Evolutionary conservation across 2,329 filamentous ascomycete species (phyloP).

Genomic region (Penicillium occitanis): DNA sequence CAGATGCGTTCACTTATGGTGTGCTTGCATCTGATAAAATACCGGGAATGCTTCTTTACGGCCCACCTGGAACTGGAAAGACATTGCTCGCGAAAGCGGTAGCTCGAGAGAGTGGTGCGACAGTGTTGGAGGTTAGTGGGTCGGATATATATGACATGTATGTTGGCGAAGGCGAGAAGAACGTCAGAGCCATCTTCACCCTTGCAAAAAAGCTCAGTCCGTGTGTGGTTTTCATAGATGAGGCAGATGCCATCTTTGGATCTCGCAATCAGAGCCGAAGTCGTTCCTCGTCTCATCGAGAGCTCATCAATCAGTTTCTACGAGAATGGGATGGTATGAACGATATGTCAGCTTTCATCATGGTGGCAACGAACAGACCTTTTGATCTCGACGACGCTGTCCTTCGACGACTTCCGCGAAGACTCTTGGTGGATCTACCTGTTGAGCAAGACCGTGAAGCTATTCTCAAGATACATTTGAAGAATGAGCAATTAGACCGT

Average conservation of each 20-base stretch:
- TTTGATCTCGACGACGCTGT: conserved; percentile 78
- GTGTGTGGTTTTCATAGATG: conserved; percentile 94
- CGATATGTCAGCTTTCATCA: conserved; percentile 82
- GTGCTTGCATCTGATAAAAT: conserved; percentile 89
- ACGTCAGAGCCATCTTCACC: conserved; percentile 86
- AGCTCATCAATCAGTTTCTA: conserved; percentile 94
- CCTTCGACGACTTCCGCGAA: conserved; percentile 51
- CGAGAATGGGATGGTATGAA: conserved; percentile 96
- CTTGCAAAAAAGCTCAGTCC: conserved; percentile 88
- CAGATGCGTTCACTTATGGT: conserved; percentile 94
- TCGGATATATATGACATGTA: conserved; percentile 95
- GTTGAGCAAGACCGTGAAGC: conserved; percentile 45
- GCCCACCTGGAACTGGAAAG: conserved; percentile 71
- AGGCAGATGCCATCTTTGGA: conserved; percentile 89
- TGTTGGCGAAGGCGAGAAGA: conserved; percentile 94
- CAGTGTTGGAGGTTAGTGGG: conserved; percentile 78
- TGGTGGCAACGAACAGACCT: conserved; percentile 94
- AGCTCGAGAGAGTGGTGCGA: conserved; percentile 65
- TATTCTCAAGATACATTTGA: conserved; percentile 53
- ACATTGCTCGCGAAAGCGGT: conserved; percentile 64
- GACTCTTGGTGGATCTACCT: conserved; percentile 52
- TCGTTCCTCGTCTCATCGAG: conserved; percentile 64
- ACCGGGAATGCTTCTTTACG: conserved; percentile 82
- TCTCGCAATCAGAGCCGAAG: conserved; percentile 64
- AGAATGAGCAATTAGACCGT: conserved; percentile 45